These are phyloP conservation scores for Sequoia sempervirens DNA, from an alignment of 75 land plant species.

Conservation along the genomic window DNA sequence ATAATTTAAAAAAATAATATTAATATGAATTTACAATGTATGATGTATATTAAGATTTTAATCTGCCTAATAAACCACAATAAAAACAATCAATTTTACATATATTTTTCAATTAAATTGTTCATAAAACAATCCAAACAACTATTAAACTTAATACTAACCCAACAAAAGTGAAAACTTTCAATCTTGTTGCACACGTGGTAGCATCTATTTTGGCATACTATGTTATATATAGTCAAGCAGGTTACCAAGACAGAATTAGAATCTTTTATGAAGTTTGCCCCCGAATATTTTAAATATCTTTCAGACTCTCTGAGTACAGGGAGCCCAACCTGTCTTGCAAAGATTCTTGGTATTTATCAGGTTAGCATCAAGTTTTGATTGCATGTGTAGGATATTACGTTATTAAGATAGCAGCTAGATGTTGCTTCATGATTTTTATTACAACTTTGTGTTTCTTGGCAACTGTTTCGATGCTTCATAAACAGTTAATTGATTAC, in stretches of 20 bases:
- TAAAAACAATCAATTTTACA: no score
- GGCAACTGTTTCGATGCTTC: neutral
- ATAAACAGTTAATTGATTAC: slow-evolving; percentile 1
- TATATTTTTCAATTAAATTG: no score
- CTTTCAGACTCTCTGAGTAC: slow-evolving; percentile 63
- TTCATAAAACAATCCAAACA: no score
- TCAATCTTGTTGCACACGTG: no score
- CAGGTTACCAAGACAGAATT: slow-evolving; percentile 94
- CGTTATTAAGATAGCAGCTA: neutral
- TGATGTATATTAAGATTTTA: no score
- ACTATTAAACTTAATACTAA: no score
- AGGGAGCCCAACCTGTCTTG: slow-evolving; percentile 89
- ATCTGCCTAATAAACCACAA: no score
- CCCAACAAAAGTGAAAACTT: no score
- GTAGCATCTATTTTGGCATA: no score
- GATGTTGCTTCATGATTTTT: neutral
- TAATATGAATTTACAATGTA: no score
- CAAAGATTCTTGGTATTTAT: slow-evolving; percentile 90
- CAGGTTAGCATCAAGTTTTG: slow-evolving; percentile 38
- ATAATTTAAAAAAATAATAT: no score
- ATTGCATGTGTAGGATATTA: neutral
- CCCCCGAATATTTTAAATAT: slow-evolving; percentile 87
- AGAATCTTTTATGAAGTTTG: slow-evolving; percentile 88
- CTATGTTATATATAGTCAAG: slow-evolving; percentile 22
- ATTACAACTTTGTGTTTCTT: slow-evolving; percentile 4